phyloP scores from a whole-genome alignment of 768 basidiomycete species.

The Podaxis carcinomalis region DNA sequence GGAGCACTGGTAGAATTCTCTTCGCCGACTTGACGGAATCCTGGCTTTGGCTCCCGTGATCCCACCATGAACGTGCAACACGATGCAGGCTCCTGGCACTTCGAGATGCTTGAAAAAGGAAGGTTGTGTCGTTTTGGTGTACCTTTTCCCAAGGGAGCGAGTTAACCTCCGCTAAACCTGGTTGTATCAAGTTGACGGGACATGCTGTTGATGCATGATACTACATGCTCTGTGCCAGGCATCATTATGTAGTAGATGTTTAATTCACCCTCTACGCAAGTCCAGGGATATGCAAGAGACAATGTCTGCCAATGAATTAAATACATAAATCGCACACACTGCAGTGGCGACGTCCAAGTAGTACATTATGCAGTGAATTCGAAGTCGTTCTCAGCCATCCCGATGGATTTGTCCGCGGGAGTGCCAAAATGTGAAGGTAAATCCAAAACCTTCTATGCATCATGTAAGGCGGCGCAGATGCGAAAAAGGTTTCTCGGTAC shows the following conservation, averaged over 20 bases:
- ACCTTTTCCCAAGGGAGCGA: not conserved
- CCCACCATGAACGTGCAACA: not conserved
- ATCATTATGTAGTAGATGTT: not conserved
- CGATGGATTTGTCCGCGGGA: not conserved
- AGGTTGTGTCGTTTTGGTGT: not conserved
- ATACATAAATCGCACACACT: no score
- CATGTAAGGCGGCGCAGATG: not conserved
- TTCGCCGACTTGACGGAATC: not conserved
- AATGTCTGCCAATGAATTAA: no score
- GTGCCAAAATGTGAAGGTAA: not conserved
- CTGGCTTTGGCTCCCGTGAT: not conserved
- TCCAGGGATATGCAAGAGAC: no score
- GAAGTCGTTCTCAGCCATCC: no score
- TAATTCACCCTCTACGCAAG: no score
- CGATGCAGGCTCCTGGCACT: not conserved
- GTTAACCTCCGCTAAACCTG: not conserved
- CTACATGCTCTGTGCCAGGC: not conserved
- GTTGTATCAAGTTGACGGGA: not conserved
- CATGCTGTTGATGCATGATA: not conserved
- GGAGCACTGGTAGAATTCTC: not conserved
- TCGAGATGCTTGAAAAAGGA: not conserved
- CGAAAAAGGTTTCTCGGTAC: not conserved
- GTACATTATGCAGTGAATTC: no score
- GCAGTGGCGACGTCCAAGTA: no score
- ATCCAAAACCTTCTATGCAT: not conserved